These are phyloP conservation scores for Orbilia ellipsospora DNA, from an alignment of 2,329 filamentous ascomycete genomes.

Conservation along the genomic window DNA sequence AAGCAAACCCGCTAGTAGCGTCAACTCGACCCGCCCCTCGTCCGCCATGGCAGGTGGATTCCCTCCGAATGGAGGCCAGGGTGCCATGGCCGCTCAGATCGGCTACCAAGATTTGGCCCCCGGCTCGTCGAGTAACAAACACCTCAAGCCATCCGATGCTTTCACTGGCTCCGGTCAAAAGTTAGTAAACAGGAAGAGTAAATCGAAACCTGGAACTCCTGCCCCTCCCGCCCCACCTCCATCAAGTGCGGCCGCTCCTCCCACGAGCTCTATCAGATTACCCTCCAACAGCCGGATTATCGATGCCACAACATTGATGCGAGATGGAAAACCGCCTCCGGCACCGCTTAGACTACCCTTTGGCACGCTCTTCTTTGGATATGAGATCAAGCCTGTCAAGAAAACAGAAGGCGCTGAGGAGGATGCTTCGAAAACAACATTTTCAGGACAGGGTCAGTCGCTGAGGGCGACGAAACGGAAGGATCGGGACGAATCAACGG, in stretches of 20 bases:
- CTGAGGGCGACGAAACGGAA: conserved; percentile 36
- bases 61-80: conserved; percentile 78
- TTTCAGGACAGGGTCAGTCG: conserved; percentile 46
- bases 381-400: conserved; percentile 88
- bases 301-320: conserved; percentile 58
- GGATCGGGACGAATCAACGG: conserved; percentile 41
- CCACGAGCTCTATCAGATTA: conserved; percentile 60
- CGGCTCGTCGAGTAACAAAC: conserved; percentile 69
- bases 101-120: conserved; percentile 94
- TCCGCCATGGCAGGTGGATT: conserved; percentile 70
- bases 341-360: conserved; percentile 85
- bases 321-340: conserved; percentile 67
- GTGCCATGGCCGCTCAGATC: conserved; percentile 97
- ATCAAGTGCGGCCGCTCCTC: conserved; percentile 62
- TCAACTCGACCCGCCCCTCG: conserved; percentile 84
- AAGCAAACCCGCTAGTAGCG: conserved; percentile 55
- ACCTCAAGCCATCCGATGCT: conserved; percentile 62
- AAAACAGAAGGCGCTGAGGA: conserved; percentile 63
- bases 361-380: conserved; percentile 96
- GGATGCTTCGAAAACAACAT: conserved; percentile 17
- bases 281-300: conserved; percentile 40
- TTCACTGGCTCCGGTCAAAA: conserved; percentile 84
- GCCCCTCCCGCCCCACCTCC: conserved; percentile 69
- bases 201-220: conserved; percentile 70
- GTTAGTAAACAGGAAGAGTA: conserved; percentile 82